Base-by-base conservation (phyloP, 2,329 filamentous ascomycete species). In the Tolypocladium endophyticum region DNA sequence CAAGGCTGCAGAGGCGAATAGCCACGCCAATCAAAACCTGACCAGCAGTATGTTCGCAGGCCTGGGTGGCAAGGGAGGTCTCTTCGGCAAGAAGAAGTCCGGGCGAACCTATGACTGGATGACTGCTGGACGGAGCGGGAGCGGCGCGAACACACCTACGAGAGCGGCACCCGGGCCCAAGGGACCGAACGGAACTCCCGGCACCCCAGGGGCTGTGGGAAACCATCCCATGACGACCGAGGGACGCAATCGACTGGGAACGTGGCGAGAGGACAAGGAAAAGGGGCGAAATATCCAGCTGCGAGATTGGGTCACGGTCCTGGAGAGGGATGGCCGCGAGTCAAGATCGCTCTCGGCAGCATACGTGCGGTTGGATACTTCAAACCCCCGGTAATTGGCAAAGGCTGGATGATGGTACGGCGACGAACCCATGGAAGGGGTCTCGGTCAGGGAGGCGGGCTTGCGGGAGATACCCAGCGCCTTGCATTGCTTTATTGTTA, bases 201-300 rank as follows among this genome's bases (percentile, higher is more conserved):
- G 69, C n/a, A 64, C 70, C 7, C 60, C 73, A 6, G 50, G 50
- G 4, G 65, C 69, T 9, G 67, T 71, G 2, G 66, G 65, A 43
- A 70, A 67, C 59, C 66, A 75, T 61, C 70, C 76, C 50, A 71
- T 88, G 60, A 83, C 84, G 4, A 79, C 77, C 2, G 81, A 84
- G 39, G 81, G 83, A 20, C 79, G 83, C 30, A 84, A 85, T 58
- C 83, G 85, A 58, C 76, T 90, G 43, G 90, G 90, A n/a, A 80
- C 82, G 20, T 90, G 87, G 82, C 83, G 90, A 61, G 92, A 97
- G 72, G 87, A 91, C 67, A 85, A 84, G 58, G 85, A 87, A 28
- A 88, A 87, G 69, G 91, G 90, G 38, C 83, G 81, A 65, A 87
- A 87, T 33, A 90, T 97, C 55, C 92, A 97, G 75, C 77, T 96